These are phyloP conservation scores for Podila epigama DNA, from an alignment of 192 early-diverging fungal genomes.

Conservation along the genomic window DNA sequence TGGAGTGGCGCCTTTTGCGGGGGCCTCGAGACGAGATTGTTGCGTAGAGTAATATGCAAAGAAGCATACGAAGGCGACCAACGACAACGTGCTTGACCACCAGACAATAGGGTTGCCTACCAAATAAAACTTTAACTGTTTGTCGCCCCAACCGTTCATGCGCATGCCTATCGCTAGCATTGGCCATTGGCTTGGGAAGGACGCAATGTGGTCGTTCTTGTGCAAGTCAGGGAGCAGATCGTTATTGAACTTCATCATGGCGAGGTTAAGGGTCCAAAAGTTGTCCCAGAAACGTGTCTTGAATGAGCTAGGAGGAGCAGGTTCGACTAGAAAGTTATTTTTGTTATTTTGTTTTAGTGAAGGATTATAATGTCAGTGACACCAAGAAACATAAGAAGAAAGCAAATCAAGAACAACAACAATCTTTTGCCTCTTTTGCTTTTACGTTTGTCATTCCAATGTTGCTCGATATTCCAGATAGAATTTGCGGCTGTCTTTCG, in stretches of 20 bases:
- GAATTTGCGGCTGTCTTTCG: conserved; percentile 58
- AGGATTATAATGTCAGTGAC: neutral
- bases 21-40: conserved; percentile 68
- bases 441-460: conserved; percentile 74
- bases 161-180: conserved; percentile 81
- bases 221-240: conserved; percentile 87
- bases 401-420: neutral
- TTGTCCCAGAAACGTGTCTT: conserved; percentile 79
- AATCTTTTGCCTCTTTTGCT: conserved; percentile 1
- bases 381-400: neutral
- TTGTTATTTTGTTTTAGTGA: neutral
- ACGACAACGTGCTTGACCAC: conserved; percentile 71
- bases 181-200: conserved; percentile 87
- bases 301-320: conserved; percentile 64
- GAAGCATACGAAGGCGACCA: conserved; percentile 57
- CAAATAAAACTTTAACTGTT: conserved; percentile 83
- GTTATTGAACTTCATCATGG: conserved; percentile 95
- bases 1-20: conserved; percentile 38
- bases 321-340: conserved; percentile 65
- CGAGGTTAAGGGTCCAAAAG: conserved; percentile 86
- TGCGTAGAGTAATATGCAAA: conserved; percentile 61
- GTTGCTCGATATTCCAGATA: conserved; percentile 93
- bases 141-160: conserved; percentile 89
- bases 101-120: conserved; percentile 91
- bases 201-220: conserved; percentile 83